Percentiles rank a stretch among this genome's conserved stretches.
phyloP scores from a whole-genome alignment of 2,329 filamentous ascomycete species.

The Fusarium verrucosum region DNA sequence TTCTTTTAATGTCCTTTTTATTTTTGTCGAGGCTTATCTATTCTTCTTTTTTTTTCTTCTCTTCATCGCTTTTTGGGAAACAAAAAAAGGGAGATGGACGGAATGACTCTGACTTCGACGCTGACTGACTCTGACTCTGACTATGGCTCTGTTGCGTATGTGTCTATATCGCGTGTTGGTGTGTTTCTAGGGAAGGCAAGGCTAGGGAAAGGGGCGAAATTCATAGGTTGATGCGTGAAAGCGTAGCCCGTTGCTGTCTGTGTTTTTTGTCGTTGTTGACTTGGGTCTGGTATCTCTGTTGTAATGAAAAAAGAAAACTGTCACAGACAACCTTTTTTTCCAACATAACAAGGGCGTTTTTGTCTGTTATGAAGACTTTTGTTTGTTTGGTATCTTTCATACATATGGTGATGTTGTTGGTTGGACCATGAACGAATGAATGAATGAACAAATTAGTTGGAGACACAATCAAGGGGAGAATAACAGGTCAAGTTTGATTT shows the following conservation, averaged over 20 bases:
- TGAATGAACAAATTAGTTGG: not conserved
- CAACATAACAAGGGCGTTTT: conserved; percentile 23
- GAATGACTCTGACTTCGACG: conserved; percentile 16
- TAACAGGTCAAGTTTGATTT: not conserved
- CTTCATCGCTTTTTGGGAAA: conserved; percentile 39
- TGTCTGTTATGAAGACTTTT: conserved; percentile 10
- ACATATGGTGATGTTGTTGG: conserved; percentile 5
- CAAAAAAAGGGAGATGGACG: conserved; percentile 38
- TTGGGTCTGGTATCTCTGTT: conserved; percentile 40
- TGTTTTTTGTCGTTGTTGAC: conserved; percentile 38
- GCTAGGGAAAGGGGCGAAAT: conserved; percentile 17
- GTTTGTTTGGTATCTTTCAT: not conserved
- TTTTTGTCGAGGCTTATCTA: conserved; percentile 42
- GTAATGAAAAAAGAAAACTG: conserved; percentile 42
- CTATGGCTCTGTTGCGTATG: conserved; percentile 28
- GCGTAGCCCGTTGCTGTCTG: conserved; percentile 41
- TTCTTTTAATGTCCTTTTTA: conserved; percentile 42
- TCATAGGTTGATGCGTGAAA: conserved; percentile 39
- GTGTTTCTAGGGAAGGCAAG: conserved; percentile 21
- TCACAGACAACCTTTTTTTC: conserved; percentile 21
- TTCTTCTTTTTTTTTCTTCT: conserved; percentile 41
- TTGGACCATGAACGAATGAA: not conserved
- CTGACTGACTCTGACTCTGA: conserved; percentile 4
- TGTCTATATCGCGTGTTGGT: conserved; percentile 18
- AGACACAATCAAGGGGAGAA: not conserved